Evolutionary conservation across 2,329 filamentous ascomycete species (phyloP), one percentile per base, ranked within the genome.

Genomic region (Didymella lethalis): DNA sequence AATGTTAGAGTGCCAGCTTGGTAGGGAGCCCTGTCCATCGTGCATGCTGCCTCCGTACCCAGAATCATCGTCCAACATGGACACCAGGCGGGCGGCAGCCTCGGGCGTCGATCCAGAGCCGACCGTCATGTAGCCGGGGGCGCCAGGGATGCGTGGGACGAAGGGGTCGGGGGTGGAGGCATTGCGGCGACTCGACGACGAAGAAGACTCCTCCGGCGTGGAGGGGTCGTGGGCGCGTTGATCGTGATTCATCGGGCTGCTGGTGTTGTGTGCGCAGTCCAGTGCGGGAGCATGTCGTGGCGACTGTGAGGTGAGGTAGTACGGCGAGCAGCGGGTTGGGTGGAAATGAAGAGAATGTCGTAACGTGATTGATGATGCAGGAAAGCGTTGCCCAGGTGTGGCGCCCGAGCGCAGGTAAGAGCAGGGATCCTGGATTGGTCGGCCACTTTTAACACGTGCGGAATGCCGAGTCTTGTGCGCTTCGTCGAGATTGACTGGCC

Each of bases 31-130:
- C 51, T 90, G 90, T 60, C 87, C 88, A 52, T 81, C 78, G 29
- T 85, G 82, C 48, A 90, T 83, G 75, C 92, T 97, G 44, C 90
- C 90, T 54, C 92, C 93, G 73, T 98, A 98, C 7, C 94, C 95
- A 18, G 94, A 98, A 75, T 99, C 95, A 57, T 87, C 82, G 62
- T 96, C 92, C 54, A 98, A 82, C 68, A 96, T 86, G 18, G 89
- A 87, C 77, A 95, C 91, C 38, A 98, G 83, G 54, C 88, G 88
- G 29, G 90, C 86, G 36, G 92, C 93, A 75, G 92, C 91, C 72
- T 92, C 88, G 20, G 93, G 93, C 23, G 90, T 88, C 54, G 89
- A 88, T 52, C 93, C 93, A 65, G 84, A 88, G 57, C 94, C 94
- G 49, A 97, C 91, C 5, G 92, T 96, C 89, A 96, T 91, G 78